phyloP scores from a whole-genome alignment of 257 asterid species.

The Paulownia fortunei region DNA sequence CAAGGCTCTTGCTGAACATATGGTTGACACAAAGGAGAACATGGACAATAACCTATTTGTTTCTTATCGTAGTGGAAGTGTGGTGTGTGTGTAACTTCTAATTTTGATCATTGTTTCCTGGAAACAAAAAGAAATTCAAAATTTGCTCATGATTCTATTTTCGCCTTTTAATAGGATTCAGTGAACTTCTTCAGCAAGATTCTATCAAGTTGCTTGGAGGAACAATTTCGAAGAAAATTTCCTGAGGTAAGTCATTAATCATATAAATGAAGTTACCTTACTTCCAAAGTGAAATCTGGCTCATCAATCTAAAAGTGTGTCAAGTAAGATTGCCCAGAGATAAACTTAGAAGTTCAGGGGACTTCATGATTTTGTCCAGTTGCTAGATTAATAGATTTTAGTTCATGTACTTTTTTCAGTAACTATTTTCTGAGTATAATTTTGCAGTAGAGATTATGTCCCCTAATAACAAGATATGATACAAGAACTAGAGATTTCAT shows the following conservation, averaged over 20 bases:
- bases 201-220: conserved; percentile 70
- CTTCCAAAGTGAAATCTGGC: no score
- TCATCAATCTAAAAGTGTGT: no score
- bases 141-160: background rate
- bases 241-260: conserved; percentile 60
- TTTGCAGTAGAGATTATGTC: no score
- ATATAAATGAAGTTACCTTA: no score
- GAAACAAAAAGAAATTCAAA: background rate
- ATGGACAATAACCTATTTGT: conserved; percentile 51
- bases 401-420: no score
- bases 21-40: conserved; percentile 81
- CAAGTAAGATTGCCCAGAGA: no score
- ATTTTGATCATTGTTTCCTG: conserved; percentile 13
- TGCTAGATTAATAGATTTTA: no score
- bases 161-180: conserved; percentile 55
- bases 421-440: no score
- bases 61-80: conserved; percentile 58
- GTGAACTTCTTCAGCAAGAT: conserved; percentile 51
- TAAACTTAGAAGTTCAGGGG: no score
- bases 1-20: conserved; percentile 66
- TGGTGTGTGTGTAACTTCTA: conserved; percentile 47
- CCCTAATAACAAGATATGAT: no score
- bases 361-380: no score
- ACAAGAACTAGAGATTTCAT: no score
- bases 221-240: conserved; percentile 53